phyloP scores from a whole-genome alignment of 2,329 filamentous ascomycete genomes.

The Fusarium zealandicum region DNA sequence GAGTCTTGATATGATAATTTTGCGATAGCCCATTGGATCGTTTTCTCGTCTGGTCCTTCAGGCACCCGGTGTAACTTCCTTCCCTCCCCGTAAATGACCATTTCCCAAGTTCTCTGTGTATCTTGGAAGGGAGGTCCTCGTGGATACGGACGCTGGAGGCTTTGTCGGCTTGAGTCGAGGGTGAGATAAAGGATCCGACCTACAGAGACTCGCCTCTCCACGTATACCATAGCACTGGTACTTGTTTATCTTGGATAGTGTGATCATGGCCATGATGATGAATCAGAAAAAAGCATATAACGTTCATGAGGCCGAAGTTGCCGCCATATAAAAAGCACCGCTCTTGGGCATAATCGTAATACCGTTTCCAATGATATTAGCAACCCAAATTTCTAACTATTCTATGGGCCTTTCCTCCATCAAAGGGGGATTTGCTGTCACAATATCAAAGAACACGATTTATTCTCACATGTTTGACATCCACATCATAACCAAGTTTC shows the following conservation, averaged over 20 bases:
- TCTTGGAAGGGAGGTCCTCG: conserved; percentile 10
- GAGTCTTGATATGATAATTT: conserved; percentile 10
- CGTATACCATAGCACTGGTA: conserved; percentile 21
- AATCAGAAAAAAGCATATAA: conserved; percentile 24
- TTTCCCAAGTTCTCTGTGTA: conserved; percentile 17
- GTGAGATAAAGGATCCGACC: background rate
- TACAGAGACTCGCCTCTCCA: conserved; percentile 31
- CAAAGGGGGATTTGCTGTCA: too few relatives aligned
- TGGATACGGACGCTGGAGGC: conserved; percentile 2
- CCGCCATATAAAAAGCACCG: conserved; percentile 8
- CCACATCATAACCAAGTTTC: background rate
- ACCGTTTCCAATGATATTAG: conserved; percentile 21
- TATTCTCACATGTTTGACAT: too few relatives aligned
- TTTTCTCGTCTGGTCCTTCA: conserved; percentile 12
- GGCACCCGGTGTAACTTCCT: conserved; percentile 10
- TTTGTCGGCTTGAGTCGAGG: conserved; percentile 4
- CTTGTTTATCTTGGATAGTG: conserved; percentile 6
- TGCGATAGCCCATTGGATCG: background rate
- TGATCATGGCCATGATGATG: conserved; percentile 26
- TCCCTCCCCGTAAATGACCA: conserved; percentile 22
- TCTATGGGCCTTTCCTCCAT: too few relatives aligned
- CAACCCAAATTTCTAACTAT: conserved; percentile 13
- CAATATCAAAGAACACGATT: too few relatives aligned
- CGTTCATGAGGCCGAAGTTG: conserved; percentile 19
- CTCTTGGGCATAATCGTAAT: conserved; percentile 17